Base-by-base conservation (phyloP, 163 green algal genomes). In the Picocystis sp. region DNA sequence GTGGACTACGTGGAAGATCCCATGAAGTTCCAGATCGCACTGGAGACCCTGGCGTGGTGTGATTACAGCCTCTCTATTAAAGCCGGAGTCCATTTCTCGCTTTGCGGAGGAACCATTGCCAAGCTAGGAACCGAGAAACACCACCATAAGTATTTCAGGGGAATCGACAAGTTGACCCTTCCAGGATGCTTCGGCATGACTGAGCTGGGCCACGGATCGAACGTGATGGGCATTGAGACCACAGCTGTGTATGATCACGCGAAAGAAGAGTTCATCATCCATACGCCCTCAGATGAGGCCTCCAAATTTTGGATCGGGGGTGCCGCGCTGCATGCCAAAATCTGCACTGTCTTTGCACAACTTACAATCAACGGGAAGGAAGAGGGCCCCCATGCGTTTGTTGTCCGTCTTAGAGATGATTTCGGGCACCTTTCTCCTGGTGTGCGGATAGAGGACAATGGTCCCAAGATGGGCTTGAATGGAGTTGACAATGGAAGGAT, bases 181-280 rank as follows among this genome's bases (percentile, higher is more conserved):
- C 77, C 81, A 12, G 83, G 83, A 33, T 92, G 72, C 61, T 93
- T 92, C 64, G 72, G 60, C 24, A 93, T 93, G 82, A 92, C 82
- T 0, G 81, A 91, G 70, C 64, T 89, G 51, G 81, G 76, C 2
- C 77, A 87, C 43, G 80, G 81, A 25, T 74, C 49, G 41, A 92
- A 93, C 55, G 83, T 93, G 13, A 83, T 87, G 73, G 82, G 83
- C 63, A 92, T 93, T 50, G 70, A 88, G 57, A 93, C 83, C 1
- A 82, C 68, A 15, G 82, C 75, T 0, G 52, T 42, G 15, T 87
- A 84, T 58, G 74, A 85, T 47, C 49, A 64, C 8, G 11, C 34
- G 3, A 60, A 60, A 2, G 45, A 65, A 15, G 63, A 81, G 56
- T 93, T 93, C 58, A 55, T 90, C 3, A 79, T 93, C 56, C 60